These are phyloP conservation scores for Blastobotrys serpentis DNA, from an alignment of 1,139 yeast species.

Conservation along the genomic window DNA sequence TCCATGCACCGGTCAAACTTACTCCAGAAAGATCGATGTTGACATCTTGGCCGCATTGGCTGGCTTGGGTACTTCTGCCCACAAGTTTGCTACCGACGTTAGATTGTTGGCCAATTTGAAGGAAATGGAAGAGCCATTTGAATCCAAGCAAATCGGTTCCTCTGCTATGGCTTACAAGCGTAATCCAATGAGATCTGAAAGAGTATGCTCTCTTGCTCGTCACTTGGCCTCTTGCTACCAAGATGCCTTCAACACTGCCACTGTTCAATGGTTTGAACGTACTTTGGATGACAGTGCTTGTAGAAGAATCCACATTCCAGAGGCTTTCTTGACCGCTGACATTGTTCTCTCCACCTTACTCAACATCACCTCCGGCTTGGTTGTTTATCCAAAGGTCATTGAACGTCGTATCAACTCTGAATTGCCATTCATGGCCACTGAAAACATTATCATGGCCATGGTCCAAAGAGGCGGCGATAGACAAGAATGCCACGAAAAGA, in stretches of 20 bases:
- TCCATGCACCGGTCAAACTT: constrained; percentile 98
- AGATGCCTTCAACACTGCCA: constrained; percentile 94
- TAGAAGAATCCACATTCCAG: constrained; percentile 94
- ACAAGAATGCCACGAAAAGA: constrained; percentile 98
- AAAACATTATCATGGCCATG: constrained; percentile 99
- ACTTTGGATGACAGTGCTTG: constrained; percentile 98
- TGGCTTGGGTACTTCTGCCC: constrained; percentile 94
- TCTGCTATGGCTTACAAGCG: constrained; percentile 99
- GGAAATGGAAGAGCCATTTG: constrained; percentile 98
- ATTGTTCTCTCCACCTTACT: constrained; percentile 84
- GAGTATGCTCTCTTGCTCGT: constrained; percentile 96
- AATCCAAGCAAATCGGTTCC: constrained; percentile 95
- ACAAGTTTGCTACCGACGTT: constrained; percentile 96
- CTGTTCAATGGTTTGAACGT: constrained; percentile 99
- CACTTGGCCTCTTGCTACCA: constrained; percentile 88
- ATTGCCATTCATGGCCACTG: constrained; percentile 99
- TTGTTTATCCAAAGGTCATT: constrained; percentile 97
- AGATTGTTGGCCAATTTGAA: constrained; percentile 94
- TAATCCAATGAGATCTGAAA: constrained; percentile 99
- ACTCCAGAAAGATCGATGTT: constrained; percentile 95
- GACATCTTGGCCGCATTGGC: constrained; percentile 92
- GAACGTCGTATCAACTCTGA: constrained; percentile 94
- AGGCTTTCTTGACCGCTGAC: constrained; percentile 95
- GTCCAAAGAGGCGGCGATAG: constrained; percentile 96
- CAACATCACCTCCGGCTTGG: constrained; percentile 91